Evolutionary conservation across 352 stramenopile genomes (phyloP), one percentile per base, ranked within the genome.

Genomic region (Globisporangium abappressorium): DNA sequence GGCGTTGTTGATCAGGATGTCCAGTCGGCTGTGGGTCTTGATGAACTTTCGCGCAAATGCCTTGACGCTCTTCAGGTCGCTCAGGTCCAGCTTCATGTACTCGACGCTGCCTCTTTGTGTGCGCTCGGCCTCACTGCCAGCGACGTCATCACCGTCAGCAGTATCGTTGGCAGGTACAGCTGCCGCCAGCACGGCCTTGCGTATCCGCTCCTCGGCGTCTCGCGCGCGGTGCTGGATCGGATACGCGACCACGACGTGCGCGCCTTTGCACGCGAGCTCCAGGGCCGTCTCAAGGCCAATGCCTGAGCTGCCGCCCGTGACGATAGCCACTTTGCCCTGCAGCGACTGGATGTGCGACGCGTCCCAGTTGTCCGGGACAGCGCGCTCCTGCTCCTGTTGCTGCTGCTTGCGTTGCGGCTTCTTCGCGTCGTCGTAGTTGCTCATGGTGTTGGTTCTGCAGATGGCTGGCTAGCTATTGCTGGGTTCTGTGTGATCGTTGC

Each of bases 1-100:
- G 14, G 77, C 77, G 30, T 84, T 84, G 67, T 80, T 80, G 58
- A 84, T 51, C 18, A 84, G 67, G 12, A 84, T 71, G 53, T 81
- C 69, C 20, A 84, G 60, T 0, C 64, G 74, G 5, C 38, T 68
- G 51, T 72, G 38, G 8, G 68, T 75, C 51, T 76, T 68, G 22
- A 70, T 46, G 53, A 81, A 79, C 34, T 71, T 66, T 14, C 65
- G 60, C 38, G 69, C 71, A 57, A 86, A 86, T 26, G 49, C 60
- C 49, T 69, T 71, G 57, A 82, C 71, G 28, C 68, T 70, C 14
- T 68, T 36, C 8, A 86, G 51, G 46, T 71, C 66, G 30, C 60
- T 71, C 26, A 82, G 47, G 64, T 84, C 76, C 15, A 84, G 64
- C 60, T 79, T 70, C 72, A 82, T 78, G 64, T 71, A 82, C 66